These are phyloP conservation scores for Phytophthora colocasiae DNA, from an alignment of 352 stramenopile genomes.

Conservation along the genomic window DNA sequence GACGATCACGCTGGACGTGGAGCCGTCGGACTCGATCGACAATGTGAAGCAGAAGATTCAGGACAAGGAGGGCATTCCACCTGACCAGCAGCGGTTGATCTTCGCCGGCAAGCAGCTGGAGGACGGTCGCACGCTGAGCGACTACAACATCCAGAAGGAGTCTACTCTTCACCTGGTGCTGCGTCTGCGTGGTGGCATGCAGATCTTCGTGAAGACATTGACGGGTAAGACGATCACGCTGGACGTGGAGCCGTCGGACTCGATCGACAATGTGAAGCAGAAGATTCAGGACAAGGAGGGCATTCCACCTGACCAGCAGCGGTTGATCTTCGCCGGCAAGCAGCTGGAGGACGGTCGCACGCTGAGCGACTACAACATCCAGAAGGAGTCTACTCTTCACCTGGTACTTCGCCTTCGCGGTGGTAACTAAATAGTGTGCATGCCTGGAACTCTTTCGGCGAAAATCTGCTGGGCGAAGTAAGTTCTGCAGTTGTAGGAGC, in stretches of 20 bases:
- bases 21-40: conserved; percentile 15
- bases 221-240: conserved; percentile 60
- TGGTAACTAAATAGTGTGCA: conserved; percentile 2
- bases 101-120: conserved; percentile 95
- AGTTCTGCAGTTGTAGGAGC: conserved; percentile 16
- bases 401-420: conserved; percentile 20
- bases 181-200: conserved; percentile 41
- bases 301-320: conserved; percentile 95
- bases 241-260: conserved; percentile 15
- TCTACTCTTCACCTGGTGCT: conserved; percentile 37
- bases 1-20: conserved; percentile 21
- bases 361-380: conserved; percentile 60
- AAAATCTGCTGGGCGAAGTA: conserved; percentile 8
- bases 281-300: conserved; percentile 62
- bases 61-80: conserved; percentile 87
- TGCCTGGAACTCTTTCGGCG: not conserved
- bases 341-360: conserved; percentile 95
- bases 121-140: conserved; percentile 92
- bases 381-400: conserved; percentile 39
- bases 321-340: conserved; percentile 96
- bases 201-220: conserved; percentile 34
- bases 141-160: conserved; percentile 45
- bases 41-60: conserved; percentile 64
- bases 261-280: conserved; percentile 60
- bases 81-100: conserved; percentile 96